phyloP scores from a whole-genome alignment of 371 early-diverging fungal species.

The Sporodiniella umbellata region DNA sequence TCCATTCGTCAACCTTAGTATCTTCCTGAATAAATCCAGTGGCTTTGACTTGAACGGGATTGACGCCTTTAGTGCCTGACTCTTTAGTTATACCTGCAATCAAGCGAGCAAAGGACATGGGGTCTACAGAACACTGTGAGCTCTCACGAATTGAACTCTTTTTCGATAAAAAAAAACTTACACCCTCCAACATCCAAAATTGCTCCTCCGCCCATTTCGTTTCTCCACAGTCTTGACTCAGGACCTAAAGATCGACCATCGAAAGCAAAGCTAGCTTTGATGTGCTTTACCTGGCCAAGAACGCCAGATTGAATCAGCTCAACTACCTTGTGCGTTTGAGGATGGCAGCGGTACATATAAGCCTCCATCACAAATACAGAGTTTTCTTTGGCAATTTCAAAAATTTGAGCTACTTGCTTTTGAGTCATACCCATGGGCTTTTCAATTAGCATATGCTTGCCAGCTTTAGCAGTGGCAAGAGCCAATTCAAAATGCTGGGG shows the following conservation, averaged over 20 bases:
- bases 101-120: slow-evolving; percentile 42
- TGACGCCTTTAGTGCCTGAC: slow-evolving; percentile 6
- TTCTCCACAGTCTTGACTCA: slow-evolving; percentile 40
- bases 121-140: slow-evolving; percentile 20
- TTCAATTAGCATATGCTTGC: slow-evolving; percentile 49
- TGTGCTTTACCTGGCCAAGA: slow-evolving; percentile 38
- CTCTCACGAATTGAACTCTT: too few species aligned
- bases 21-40: slow-evolving; percentile 37
- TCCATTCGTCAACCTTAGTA: slow-evolving; percentile 47
- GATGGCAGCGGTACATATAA: slow-evolving; percentile 52
- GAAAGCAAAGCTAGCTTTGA: slow-evolving; percentile 38
- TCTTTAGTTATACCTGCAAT: slow-evolving; percentile 34
- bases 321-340: slow-evolving; percentile 33
- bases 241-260: slow-evolving; percentile 34
- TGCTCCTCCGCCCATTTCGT: slow-evolving; percentile 47
- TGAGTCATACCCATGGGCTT: slow-evolving; percentile 52
- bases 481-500: slow-evolving; percentile 44
- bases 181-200: slow-evolving; percentile 51
- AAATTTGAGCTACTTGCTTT: slow-evolving; percentile 26
- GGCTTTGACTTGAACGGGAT: slow-evolving; percentile 35
- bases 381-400: slow-evolving; percentile 27
- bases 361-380: slow-evolving; percentile 47
- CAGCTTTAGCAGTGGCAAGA: slow-evolving; percentile 23
- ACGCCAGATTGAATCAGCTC: slow-evolving; percentile 26
- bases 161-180: slow-evolving; percentile 18